Percentiles rank a stretch among this genome's conserved stretches.
Evolutionary conservation across 2,329 filamentous ascomycete genomes (phyloP).

Genomic region (Colletotrichum tropicale): DNA sequence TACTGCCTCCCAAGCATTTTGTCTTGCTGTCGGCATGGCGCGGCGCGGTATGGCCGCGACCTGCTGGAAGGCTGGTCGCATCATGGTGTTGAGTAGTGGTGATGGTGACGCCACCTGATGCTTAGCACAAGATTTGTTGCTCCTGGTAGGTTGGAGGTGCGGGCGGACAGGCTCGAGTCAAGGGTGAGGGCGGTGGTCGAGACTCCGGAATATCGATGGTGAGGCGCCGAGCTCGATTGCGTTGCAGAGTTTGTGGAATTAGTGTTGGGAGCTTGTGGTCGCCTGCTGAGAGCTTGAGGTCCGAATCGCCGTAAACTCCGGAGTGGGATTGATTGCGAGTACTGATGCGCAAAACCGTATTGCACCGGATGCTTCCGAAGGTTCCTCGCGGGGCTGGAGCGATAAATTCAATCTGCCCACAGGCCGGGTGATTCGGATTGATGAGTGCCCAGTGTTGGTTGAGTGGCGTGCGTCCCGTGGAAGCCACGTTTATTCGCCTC

Average conservation of each 20-base stretch:
- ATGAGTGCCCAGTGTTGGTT: neutral
- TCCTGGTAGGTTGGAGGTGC: neutral
- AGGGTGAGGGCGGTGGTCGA: neutral
- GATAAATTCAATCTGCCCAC: neutral
- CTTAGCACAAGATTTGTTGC: neutral
- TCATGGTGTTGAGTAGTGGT: neutral
- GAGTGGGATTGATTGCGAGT: neutral
- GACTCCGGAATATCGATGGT: neutral
- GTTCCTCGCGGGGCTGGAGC: neutral
- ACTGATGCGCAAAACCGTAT: neutral
- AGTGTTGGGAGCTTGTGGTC: neutral
- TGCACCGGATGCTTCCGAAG: neutral
- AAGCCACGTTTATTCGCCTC: neutral
- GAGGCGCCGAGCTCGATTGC: neutral
- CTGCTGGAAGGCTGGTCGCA: constrained; percentile 10
- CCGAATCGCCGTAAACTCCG: constrained; percentile 15
- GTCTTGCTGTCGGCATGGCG: constrained; percentile 4
- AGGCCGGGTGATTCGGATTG: neutral
- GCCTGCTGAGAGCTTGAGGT: constrained; percentile 3
- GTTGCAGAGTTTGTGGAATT: neutral
- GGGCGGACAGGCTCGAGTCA: neutral
- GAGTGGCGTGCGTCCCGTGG: constrained; percentile 1
- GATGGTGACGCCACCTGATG: neutral
- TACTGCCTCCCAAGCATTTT: neutral
- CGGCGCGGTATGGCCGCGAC: constrained; percentile 5